Evolutionary conservation across 306 rosid genomes (phyloP), one percentile per base, ranked within the genome.

Genomic region (Fagus sylvatica): DNA sequence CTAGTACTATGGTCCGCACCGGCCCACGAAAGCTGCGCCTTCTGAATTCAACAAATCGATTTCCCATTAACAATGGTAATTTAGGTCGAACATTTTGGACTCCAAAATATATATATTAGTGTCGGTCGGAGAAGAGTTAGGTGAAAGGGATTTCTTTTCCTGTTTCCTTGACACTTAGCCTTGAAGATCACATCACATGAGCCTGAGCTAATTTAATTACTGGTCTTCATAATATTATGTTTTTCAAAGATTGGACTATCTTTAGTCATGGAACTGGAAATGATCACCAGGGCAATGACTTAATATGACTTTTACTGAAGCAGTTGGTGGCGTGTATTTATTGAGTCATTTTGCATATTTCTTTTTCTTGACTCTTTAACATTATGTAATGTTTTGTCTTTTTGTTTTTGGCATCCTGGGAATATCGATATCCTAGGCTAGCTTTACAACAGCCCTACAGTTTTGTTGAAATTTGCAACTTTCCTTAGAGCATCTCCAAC

Each of bases 381-480:
- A 73, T 73, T 40, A 28, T 7, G 37, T 55, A 11, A 53, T 36
- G 39, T 34, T n/a, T 67, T 12, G 42, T 53, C 67, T 53, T 69
- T 28, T 64, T 28, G 46, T 0, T 15, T 42, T 12, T 19, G 30
- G 55, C 46, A 48, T 70, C 59, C 9, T 37, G 12, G 9, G 1
- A 6, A 40, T 34, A 34, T 7, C 60, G 43, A 33, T 60, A 22
- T 22, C 42, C 15, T 49, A 33, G 34, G 49, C 37, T 68, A 48
- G 53, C 67, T 69, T 34, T 33, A 43, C 42, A 32, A 7, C 28
- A 56, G 57, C 39, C 62, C 2, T 1, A 30, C 6, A 15, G 33
- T 84, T 51, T 70, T 41, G 55, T 53, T 40, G 72, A 46, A 68
- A 32, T 19, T 59, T 55, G 73, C 41, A 16, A 60, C 74, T 22